Evolutionary conservation across 2,329 filamentous ascomycete genomes (phyloP), one percentile per base, ranked within the genome.

Genomic region (Fusarium decemcellulare): DNA sequence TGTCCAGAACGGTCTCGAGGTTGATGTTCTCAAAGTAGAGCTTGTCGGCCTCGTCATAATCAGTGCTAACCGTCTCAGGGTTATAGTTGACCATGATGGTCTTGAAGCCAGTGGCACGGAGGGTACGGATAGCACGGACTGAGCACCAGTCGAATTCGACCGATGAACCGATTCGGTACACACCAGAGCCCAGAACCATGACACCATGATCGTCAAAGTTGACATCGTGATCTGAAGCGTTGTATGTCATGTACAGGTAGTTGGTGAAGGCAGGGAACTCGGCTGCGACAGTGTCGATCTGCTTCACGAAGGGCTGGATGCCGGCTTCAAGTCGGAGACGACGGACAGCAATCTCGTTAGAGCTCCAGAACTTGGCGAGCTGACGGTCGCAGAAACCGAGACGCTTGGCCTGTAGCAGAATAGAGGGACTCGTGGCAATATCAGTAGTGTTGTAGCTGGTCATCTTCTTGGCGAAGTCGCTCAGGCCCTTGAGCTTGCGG

Each of bases 111-210:
- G 91, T 88, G 70, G 93, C 89, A 53, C 96, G 90, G 8, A 99
- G 87, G 2, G 96, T 98, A 68, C 95, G 91, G 67, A 98, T 97
- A 7, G 96, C 94, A 64, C 95, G 88, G 30, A 99, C 96, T 6
- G 96, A 97, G 80, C 96, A 98, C 96, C 96, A 99, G 81, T 99
- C 96, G 80, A 99, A 99, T 79, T 99, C 96, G 63, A 99, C 96
- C 0, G 95, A 98, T 0, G 95, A 98, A 71, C 96, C 96, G 70
- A 99, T 99, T 65, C 96, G 90, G 85, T 98, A 98, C 10, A 98
- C 95, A 81, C 95, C 95, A 34, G 95, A 98, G 14, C 95, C 95
- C 32, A 98, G 86, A 9, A 99, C 95, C 94, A 98, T 98, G 65
- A 98, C 89, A 76, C 96, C 96, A 67, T 95, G 90, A 77, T 99